These are phyloP conservation scores for Triangularia verruculosa DNA, from an alignment of 2,329 filamentous ascomycete genomes.

Conservation along the genomic window DNA sequence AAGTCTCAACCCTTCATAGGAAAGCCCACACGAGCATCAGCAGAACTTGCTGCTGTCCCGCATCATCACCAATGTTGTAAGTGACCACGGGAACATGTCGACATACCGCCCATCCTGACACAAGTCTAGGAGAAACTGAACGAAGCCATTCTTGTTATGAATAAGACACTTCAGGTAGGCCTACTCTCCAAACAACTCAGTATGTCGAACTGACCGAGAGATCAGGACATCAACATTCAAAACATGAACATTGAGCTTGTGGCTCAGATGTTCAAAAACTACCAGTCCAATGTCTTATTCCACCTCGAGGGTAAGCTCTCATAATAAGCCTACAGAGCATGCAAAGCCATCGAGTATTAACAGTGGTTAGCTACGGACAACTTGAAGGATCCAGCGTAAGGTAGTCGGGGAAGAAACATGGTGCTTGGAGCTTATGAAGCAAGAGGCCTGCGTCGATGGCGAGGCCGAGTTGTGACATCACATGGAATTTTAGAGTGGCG, in stretches of 20 bases:
- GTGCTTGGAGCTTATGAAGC: no score
- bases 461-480: not conserved
- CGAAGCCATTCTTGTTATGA: conserved; percentile 87
- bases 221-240: conserved; percentile 91
- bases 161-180: conserved; percentile 81
- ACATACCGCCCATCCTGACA: not conserved
- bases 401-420: not conserved
- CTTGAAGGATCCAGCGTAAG: conserved; percentile 70
- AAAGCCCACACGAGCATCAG: conserved; percentile 96
- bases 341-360: not conserved
- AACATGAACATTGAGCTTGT: conserved; percentile 99
- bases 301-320: conserved; percentile 79
- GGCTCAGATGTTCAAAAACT: conserved; percentile 99
- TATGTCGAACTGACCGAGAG: not conserved
- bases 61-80: conserved; percentile 95
- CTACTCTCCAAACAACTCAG: not conserved
- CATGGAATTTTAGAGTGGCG: not conserved
- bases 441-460: no score
- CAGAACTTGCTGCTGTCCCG: conserved; percentile 89
- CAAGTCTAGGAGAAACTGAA: conserved; percentile 84
- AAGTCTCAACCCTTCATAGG: conserved; percentile 50
- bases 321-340: not conserved
- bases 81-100: conserved; percentile 34
- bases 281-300: conserved; percentile 95
- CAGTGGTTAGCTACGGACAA: conserved; percentile 68